Evolutionary conservation across 345 rosid genomes (phyloP), one percentile per base, ranked within the genome.

Genomic region (Populus nigra): DNA sequence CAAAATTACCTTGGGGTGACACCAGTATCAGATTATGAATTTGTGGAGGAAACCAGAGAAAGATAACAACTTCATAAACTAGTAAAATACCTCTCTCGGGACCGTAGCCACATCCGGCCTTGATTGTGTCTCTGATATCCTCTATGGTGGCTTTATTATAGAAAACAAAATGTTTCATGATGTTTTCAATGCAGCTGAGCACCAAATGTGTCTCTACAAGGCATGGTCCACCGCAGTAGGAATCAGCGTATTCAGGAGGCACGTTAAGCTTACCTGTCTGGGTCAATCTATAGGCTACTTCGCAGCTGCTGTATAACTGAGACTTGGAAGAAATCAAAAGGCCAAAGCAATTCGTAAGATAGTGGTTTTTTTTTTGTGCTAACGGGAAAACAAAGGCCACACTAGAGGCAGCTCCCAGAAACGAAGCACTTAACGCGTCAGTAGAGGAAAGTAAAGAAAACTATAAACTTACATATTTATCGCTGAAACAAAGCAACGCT

Each of bases 181-280:
- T 73, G 75, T 79, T 76, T 38, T 92, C 89, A 22, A 93, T 75
- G 84, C 99, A 96, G 59, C 76, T 57, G 29, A 96, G 91, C 77
- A 89, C 94, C 79, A 93, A 75, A 82, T 90, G 80, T 39, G 97
- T 93, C 84, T 93, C 98, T 0, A 85, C 11, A 61, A 88, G 80
- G 86, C 99, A 96, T 17, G 97, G 91, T 53, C 99, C 99, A 3
- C 9, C 68, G 81, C 99, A 96, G 82, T 87, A 96, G 50, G 73
- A 71, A 4, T 89, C 88, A 2, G 87, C 74, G 11, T 81, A 67
- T 1, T 79, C 86, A 29, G 8, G 82, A 27, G 93, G 87, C 76
- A 93, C 93, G 15, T 88, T 73, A 17, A 96, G 76, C 20, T 88
- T 80, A 72, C 99, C 98, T 73, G 55, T 85, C 82, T 83, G 82